Evolutionary conservation across 2,329 filamentous ascomycete species (phyloP), one percentile per base, ranked within the genome.

Genomic region (Fusarium nisikadoi): DNA sequence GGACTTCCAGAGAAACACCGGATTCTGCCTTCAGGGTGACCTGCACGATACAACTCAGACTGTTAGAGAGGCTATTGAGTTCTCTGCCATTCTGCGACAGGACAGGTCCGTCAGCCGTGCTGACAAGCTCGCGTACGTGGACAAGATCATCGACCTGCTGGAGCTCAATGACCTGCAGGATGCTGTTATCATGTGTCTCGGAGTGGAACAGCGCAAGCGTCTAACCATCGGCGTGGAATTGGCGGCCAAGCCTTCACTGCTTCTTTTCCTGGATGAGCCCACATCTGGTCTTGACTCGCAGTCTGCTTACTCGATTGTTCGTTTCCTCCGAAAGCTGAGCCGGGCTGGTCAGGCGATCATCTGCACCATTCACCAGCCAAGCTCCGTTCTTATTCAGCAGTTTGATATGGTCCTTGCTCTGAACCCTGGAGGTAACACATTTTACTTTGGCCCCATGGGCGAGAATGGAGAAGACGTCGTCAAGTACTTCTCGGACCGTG

Each of bases 1-100:
- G 23, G 92, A 91, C 4, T 95, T 95, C 83, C 92, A 94, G 78
- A 89, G 93, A 46, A 92, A 92, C 77, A 94, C 92, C 3, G 93
- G 93, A 54, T 95, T 83, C 70, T 81, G 80, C 19, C 80, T 92
- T 75, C 90, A 92, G 74, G 86, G 88, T 75, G 90, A 92, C 72
- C 84, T 92, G 3, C 90, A 92, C 70, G 89, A 91, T 65, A 85
- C 86, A 7, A 89, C 88, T 0, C 84, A 88, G 2, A 92, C 91
- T 1, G 89, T 93, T 2, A 84, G 89, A 13, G 91, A 92, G 70
- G 90, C 90, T 0, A 81, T 92, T 1, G 85, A 86, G 42, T 92
- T 93, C 73, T 91, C 90, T 3, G 91, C 91, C 2, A 82, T 90
- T 4, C 83, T 92, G 3, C 85, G 90, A 9, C 90, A 91, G 71